Conservation (phyloP, 225 moss, liverwort and hornwort species). For the Marchantia paleacea region DNA sequence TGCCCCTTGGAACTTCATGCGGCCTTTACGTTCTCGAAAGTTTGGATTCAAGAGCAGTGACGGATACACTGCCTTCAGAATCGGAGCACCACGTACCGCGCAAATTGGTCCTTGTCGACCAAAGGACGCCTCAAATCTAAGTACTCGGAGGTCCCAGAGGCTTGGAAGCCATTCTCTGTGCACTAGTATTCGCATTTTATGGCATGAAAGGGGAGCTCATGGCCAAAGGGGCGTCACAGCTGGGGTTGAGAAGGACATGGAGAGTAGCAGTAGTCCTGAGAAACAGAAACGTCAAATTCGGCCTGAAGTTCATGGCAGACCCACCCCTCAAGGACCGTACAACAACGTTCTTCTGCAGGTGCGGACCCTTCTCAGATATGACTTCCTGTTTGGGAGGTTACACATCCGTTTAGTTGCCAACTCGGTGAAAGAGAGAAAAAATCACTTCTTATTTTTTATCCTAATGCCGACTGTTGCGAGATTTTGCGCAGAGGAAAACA, state of each 20-base stretch:
- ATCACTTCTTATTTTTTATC: no score
- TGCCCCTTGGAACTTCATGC: slow-evolving; percentile 3
- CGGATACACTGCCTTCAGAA: neutral
- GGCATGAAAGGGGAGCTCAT: neutral
- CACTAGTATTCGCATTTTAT: neutral
- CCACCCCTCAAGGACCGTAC: slow-evolving; percentile 14
- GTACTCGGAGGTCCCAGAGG: no score
- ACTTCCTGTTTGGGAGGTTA: no score
- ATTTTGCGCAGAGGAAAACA: no score
- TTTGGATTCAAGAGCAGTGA: neutral
- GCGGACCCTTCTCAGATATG: neutral
- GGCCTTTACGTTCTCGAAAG: neutral
- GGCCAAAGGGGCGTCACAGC: slow-evolving; percentile 7
- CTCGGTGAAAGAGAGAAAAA: no score
- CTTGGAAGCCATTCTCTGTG: neutral
- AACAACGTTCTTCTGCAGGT: slow-evolving; percentile 34
- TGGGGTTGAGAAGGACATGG: slow-evolving; percentile 2
- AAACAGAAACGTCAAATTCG: slow-evolving; percentile 4
- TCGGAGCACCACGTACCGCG: neutral
- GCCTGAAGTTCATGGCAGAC: slow-evolving; percentile 29
- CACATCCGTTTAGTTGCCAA: no score
- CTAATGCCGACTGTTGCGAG: no score
- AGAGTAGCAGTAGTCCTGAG: neutral
- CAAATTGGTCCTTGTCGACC: neutral
- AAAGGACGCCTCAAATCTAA: neutral